Conservation (phyloP, 2,329 filamentous ascomycete species). For the Clarireedia paspali region DNA sequence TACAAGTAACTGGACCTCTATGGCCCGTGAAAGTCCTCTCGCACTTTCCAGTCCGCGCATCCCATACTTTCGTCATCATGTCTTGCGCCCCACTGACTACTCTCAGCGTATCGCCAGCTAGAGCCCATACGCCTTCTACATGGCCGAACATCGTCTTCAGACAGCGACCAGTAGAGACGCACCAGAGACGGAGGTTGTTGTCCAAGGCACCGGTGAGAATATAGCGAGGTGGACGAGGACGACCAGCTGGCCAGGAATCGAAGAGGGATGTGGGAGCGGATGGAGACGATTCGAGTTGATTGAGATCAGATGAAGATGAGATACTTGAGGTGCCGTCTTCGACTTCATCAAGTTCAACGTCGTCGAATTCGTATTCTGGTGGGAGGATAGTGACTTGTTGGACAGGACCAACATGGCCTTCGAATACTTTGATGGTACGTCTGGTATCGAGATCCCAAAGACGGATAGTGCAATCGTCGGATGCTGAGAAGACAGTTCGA, state of each 20-base stretch:
- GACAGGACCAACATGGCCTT: constrained; percentile 90
- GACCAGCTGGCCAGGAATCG: constrained; percentile 52
- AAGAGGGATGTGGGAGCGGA: constrained; percentile 17
- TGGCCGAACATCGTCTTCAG: constrained; percentile 94
- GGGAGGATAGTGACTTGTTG: constrained; percentile 85
- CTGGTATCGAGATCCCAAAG: constrained; percentile 89
- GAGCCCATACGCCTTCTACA: constrained; percentile 89
- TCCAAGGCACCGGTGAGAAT: constrained; percentile 92
- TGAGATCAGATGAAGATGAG: constrained; percentile 7
- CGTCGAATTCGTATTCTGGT: constrained; percentile 82
- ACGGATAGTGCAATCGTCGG: constrained; percentile 85
- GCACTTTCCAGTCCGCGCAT: constrained; percentile 82
- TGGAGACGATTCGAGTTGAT: constrained; percentile 6
- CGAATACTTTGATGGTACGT: constrained; percentile 67
- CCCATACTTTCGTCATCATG: constrained; percentile 93
- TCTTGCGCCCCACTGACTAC: constrained; percentile 89
- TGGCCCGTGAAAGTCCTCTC: constrained; percentile 91
- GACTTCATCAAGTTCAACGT: constrained; percentile 47
- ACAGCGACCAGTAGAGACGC: constrained; percentile 72
- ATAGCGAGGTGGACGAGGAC: constrained; percentile 75
- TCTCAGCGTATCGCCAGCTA: constrained; percentile 81
- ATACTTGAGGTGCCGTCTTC: constrained; percentile 42
- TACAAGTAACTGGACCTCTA: constrained; percentile 83
- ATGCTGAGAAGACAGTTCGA: constrained; percentile 83
- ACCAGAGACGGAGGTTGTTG: constrained; percentile 87